Conservation (phyloP, 1,139 yeast genomes). For the Blastobotrys capitulatus region DNA sequence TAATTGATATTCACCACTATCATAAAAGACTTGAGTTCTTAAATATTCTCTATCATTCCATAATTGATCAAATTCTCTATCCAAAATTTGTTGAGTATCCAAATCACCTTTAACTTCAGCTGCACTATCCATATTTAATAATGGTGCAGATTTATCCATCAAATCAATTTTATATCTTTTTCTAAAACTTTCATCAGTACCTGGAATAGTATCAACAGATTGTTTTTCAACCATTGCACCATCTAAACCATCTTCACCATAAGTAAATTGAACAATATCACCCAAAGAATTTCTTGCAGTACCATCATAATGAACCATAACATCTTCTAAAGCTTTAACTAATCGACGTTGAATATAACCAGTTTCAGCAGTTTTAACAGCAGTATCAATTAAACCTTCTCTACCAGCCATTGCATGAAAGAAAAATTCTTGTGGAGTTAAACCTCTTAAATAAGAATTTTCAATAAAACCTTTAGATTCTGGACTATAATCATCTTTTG, state of each 20-base stretch:
- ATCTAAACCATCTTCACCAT: constrained; percentile 99
- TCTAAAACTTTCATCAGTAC: constrained; percentile 79
- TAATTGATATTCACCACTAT: constrained; percentile 91
- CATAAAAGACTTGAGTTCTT: constrained; percentile 75
- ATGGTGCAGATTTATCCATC: constrained; percentile 64
- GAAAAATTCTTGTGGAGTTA: constrained; percentile 98
- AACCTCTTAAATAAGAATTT: constrained; percentile 93
- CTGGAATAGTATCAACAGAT: constrained; percentile 94
- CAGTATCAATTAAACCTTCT: constrained; percentile 99
- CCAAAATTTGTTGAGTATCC: constrained; percentile 71
- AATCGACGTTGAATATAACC: constrained; percentile 99
- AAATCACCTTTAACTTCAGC: constrained; percentile 89
- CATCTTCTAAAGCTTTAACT: constrained; percentile 96
- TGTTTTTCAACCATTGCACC: constrained; percentile 98
- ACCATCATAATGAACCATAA: constrained; percentile 98
- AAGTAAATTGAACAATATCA: constrained; percentile 90
- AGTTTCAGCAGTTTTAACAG: constrained; percentile 97
- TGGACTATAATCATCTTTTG: constrained; percentile 97
- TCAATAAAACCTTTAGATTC: constrained; percentile 98
- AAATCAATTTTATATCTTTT: constrained; percentile 82
- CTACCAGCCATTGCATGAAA: constrained; percentile 99
- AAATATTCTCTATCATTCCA: constrained; percentile 69
- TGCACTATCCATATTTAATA: constrained; percentile 78
- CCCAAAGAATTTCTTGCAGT: constrained; percentile 97
- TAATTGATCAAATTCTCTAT: constrained; percentile 78